A percentile compares a stretch with the other conserved stretches of the same genome.
Evolutionary conservation across 2,329 filamentous ascomycete genomes (phyloP).

Genomic region (Xylaria digitata): DNA sequence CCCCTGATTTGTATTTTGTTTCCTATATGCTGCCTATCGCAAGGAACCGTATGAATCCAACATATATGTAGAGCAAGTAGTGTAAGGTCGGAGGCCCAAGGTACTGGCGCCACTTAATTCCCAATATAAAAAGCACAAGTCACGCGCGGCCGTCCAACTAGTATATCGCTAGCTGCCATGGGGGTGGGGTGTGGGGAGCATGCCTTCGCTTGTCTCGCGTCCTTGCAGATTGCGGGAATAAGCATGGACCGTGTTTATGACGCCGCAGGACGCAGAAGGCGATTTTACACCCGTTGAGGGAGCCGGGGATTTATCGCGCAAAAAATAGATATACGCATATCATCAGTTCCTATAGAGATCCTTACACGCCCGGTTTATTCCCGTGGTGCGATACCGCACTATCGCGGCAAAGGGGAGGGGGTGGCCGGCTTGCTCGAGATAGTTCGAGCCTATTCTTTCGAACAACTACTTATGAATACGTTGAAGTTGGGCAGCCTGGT

Average conservation of each 20-base stretch:
- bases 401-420: not conserved
- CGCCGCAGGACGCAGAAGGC: not conserved
- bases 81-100: not conserved
- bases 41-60: not conserved
- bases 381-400: not conserved
- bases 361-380: not conserved
- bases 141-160: constrained; percentile 3
- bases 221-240: constrained; percentile 30
- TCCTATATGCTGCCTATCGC: not conserved
- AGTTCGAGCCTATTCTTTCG: not conserved
- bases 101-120: constrained; percentile 2
- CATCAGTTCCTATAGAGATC: not conserved
- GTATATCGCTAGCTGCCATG: not conserved
- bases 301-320: not conserved
- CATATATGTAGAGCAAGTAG: not conserved
- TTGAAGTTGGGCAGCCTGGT: too few relatives aligned
- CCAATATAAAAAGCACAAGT: not conserved
- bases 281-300: not conserved
- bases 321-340: not conserved
- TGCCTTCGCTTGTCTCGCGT: constrained; percentile 22
- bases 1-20: not conserved
- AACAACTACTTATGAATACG: not conserved
- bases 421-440: not conserved
- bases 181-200: not conserved
- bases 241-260: not conserved